Evolutionary conservation across 2,329 filamentous ascomycete species (phyloP), one percentile per base, ranked within the genome.

Genomic region (Emydomyces testavorans): DNA sequence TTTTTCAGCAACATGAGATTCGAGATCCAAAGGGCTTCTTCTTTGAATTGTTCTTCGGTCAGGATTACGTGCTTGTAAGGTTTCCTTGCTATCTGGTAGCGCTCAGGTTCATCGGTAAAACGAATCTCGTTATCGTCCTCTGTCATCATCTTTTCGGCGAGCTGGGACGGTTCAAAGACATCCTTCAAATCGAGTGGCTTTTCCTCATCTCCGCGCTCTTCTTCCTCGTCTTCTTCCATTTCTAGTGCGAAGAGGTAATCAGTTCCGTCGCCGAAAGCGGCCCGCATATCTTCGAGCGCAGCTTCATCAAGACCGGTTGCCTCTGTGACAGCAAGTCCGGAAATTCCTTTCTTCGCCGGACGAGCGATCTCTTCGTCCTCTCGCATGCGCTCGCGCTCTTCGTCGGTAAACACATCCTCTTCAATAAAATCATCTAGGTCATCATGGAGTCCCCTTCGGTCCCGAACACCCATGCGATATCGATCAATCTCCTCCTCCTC

Each of bases 351-450:
- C 53, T 84, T 79, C 48, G 80, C 79, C 0, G 89, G 86, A 32
- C 87, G 79, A 48, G 87, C 86, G 52, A 96, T 86, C 62, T 95
- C 89, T 57, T 84, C 76, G 61, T 96, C 89, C 63, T 94, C 89
- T 53, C 82, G 78, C 56, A 87, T 79, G 50, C 79, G 79, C 48
- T 83, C 79, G 15, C 79, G 74, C 58, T 86, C 85, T 52, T 93
- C 87, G 55, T 94, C 87, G 42, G 87, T 85, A 42, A 88, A 85
- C 52, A 87, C 89, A 58, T 96, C 92, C 58, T 95, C 88, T 63
- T 96, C 90, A 60, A 98, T 98, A 66, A 98, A 98, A 63, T 90
- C 89, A 52, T 87, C 87, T 64, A 94, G 86, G 60, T 94, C 87
- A 64, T 93, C 85, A 39, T 78, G 77, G 52, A 77, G 72, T 29